A percentile compares a stretch with the other conserved stretches of the same genome.
phyloP scores from a whole-genome alignment of 495 filamentous ascomycete species.

The Tuber borchii region DNA sequence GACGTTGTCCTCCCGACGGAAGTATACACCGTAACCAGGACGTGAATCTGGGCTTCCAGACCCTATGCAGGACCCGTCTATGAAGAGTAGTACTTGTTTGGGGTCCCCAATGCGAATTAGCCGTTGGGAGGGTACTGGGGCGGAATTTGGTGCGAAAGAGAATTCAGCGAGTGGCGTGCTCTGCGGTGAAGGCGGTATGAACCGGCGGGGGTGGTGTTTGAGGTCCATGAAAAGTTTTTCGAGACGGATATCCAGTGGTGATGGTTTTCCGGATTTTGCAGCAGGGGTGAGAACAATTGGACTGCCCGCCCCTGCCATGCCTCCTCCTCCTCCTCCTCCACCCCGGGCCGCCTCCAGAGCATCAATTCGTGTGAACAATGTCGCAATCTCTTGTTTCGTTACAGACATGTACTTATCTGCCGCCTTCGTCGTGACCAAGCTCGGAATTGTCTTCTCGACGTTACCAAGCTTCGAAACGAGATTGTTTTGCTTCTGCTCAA shows the following conservation, averaged over 20 bases:
- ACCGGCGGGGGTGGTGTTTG: slow-evolving; percentile 7
- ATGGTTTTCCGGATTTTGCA: not conserved
- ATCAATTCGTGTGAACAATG: not conserved
- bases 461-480: not conserved
- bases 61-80: slow-evolving; percentile 1
- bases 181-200: slow-evolving; percentile 5
- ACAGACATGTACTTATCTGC: not conserved
- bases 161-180: slow-evolving; percentile 7
- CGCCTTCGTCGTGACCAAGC: not conserved
- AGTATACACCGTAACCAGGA: slow-evolving; percentile 10
- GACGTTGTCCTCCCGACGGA: slow-evolving; percentile 9
- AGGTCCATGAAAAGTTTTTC: not conserved
- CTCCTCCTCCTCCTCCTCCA: not conserved
- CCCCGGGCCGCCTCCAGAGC: not conserved
- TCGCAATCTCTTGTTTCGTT: not conserved
- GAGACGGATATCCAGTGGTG: not conserved
- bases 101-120: slow-evolving; percentile 10
- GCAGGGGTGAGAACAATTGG: not conserved
- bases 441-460: not conserved
- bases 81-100: slow-evolving; percentile 13
- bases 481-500: not conserved
- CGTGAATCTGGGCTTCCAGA: not conserved
- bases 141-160: not conserved
- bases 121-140: not conserved
- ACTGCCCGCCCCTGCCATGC: not conserved